A percentile compares a stretch with the other conserved stretches of the same genome.
phyloP scores from a whole-genome alignment of 2,329 filamentous ascomycete species.

The Paraphoma chrysanthemicola region DNA sequence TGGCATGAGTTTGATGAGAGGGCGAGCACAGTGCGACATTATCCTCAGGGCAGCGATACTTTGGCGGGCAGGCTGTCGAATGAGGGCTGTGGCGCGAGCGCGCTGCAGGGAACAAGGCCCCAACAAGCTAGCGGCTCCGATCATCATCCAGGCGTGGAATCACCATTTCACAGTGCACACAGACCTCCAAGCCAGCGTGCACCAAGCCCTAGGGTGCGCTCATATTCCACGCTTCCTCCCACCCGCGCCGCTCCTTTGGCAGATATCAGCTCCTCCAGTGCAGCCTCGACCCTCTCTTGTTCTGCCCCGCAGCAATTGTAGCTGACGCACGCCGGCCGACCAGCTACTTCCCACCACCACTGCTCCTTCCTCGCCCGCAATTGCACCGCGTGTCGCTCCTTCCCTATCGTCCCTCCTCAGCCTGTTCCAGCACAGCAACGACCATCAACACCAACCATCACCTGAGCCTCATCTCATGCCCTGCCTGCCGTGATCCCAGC shows the following conservation, averaged over 20 bases:
- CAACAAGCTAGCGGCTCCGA: conserved; percentile 16
- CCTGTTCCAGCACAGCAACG: not conserved
- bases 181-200: conserved; percentile 19
- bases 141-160: conserved; percentile 14
- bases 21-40: conserved; percentile 11
- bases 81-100: not conserved
- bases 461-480: conserved; percentile 13
- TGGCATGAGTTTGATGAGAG: conserved; percentile 2
- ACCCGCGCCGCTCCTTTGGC: conserved; percentile 10
- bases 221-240: conserved; percentile 17
- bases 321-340: conserved; percentile 23
- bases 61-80: conserved; percentile 4
- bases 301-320: conserved; percentile 11
- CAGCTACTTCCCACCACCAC: conserved; percentile 13
- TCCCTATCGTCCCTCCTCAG: not conserved
- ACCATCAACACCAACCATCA: conserved; percentile 5
- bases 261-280: conserved; percentile 4
- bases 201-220: conserved; percentile 9
- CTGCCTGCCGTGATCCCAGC: conserved; percentile 19
- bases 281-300: conserved; percentile 11
- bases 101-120: conserved; percentile 8
- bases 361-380: conserved; percentile 18
- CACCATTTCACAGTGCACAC: conserved; percentile 17
- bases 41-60: not conserved
- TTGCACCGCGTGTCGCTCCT: conserved; percentile 1